Evolutionary conservation across 768 basidiomycete genomes (phyloP), one percentile per base, ranked within the genome.

Genomic region (Boletus eberwhitei): DNA sequence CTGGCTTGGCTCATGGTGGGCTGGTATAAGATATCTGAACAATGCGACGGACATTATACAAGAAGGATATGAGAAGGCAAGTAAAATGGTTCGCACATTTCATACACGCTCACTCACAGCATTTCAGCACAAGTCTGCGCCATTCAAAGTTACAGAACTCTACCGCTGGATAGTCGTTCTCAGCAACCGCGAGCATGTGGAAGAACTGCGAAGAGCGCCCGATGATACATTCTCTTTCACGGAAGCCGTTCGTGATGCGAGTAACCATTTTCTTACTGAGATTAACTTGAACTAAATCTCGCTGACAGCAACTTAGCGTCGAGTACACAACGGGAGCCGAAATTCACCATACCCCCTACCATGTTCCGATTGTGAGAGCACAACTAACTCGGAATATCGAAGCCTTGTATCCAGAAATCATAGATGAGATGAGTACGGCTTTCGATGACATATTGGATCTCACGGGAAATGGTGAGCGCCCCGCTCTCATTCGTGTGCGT

Each of bases 351-450:
- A 65, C 73, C 54, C 48, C 45, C 5, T 75, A 74, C 41, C 75
- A 36, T 17, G 1, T 17, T 4, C 16, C 35, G 35, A 36, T 36
- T 36, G 3, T 36, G 16, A 16, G 35, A 7, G 46, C 44, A 4
- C 60, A 65, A 29, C 61, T 76, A 13, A 73, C 73, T 13, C 68
- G 79, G 5, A 76, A 74, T 43, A 63, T 82, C 9, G 67, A 62
- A 1, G 54, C 53, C 3, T 59, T 73, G 4, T 75, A 79, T 52
- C 70, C 74, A 0, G 72, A 74, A 29, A 57, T 83, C 13, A 68
- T 67, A 8, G 73, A 79, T 29, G 82, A 84, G 57, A 67, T 81
- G n/a, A 39, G 59, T 0, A 48, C 60, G 0, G 69, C 82, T 1
- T 76, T 80, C 48, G 58, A 65, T 3, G 76, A 76, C 3, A 57